phyloP scores from a whole-genome alignment of 2,329 filamentous ascomycete species.

The Sporothrix mexicana region DNA sequence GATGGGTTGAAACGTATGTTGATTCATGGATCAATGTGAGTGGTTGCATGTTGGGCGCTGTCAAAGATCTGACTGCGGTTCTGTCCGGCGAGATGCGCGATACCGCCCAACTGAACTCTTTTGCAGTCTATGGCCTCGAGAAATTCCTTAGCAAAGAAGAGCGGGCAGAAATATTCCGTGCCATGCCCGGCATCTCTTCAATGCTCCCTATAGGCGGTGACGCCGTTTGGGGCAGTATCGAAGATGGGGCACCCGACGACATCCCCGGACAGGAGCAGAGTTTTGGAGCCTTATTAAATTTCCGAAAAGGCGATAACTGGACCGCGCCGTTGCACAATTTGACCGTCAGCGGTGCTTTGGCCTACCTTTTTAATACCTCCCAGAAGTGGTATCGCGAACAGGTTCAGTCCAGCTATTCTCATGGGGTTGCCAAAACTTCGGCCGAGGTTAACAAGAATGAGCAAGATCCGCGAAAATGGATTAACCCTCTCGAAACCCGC shows the following conservation, averaged over 20 bases:
- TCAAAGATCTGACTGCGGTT: slow-evolving; percentile 88
- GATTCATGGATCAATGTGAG: slow-evolving; percentile 98
- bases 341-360: slow-evolving; percentile 77
- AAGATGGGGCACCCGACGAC: slow-evolving; percentile 86
- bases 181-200: slow-evolving; percentile 94
- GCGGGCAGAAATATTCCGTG: slow-evolving; percentile 89
- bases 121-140: slow-evolving; percentile 95
- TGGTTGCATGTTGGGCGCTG: slow-evolving; percentile 94
- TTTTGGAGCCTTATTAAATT: slow-evolving; percentile 85
- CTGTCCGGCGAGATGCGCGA: slow-evolving; percentile 98
- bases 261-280: slow-evolving; percentile 71
- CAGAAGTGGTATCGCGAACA: slow-evolving; percentile 86
- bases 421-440: slow-evolving; percentile 80
- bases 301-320: slow-evolving; percentile 69
- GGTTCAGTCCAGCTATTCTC: slow-evolving; percentile 78
- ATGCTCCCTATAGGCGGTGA: slow-evolving; percentile 96
- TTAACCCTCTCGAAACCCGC: slow-evolving; percentile 90
- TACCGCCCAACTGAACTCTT: slow-evolving; percentile 92
- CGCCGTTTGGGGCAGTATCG: slow-evolving; percentile 87
- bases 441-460: slow-evolving; percentile 84
- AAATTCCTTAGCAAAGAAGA: slow-evolving; percentile 93
- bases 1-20: slow-evolving; percentile 89
- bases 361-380: slow-evolving; percentile 76
- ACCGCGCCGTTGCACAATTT: slow-evolving; percentile 74
- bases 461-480: slow-evolving; percentile 80